Base-by-base conservation (phyloP, 2,329 filamentous ascomycete genomes). In the Talaromyces sp. region DNA sequence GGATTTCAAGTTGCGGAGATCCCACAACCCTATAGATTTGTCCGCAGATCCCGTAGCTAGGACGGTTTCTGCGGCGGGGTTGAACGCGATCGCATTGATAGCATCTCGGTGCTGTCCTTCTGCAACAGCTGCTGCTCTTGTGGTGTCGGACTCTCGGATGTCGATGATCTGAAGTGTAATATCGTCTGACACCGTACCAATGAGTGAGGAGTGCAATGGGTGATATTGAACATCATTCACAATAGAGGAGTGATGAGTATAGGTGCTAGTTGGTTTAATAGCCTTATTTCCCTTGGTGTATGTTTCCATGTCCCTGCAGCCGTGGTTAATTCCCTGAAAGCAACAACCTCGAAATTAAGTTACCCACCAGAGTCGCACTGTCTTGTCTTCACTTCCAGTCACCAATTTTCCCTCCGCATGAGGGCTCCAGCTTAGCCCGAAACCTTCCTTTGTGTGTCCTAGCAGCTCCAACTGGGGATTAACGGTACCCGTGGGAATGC, bases 141-240 rank as follows among this genome's bases (percentile, higher is more conserved):
- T 84, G 56, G 81, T 86, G 57, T 85, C 82, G 31, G 80, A 70
- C 69, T 84, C 82, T 66, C 94, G 88, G n/a, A 88, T 82, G 72
- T 99, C 94, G 60, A 97, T 82, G 60, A 99, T 88, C 73, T 97
- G 90, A 61, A 97, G 84, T 7, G 91, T 97, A 65, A 94, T 82
- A 71, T 99, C 94, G 71, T 99, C 94, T 3, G 94, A 97, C 3
- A 96, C 94, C 15, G 89, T 93, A 62, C 93, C 95, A 61, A 99
- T 89, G 63, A 95, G 86, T 65, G 87, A 86, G 67, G 85, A 87
- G 63, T 93, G 89, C 43, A 91, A 83, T 8, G 93, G 92, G 67
- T 97, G 93, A 70, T 96, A 91, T 75, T 97, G 91, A 33, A 99
- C 92, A 69, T 99, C 94, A 72, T 99, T 99, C 70, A 99, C 94